Conservation (phyloP, 129 eudicot genomes). For the Saposhnikovia divaricata region DNA sequence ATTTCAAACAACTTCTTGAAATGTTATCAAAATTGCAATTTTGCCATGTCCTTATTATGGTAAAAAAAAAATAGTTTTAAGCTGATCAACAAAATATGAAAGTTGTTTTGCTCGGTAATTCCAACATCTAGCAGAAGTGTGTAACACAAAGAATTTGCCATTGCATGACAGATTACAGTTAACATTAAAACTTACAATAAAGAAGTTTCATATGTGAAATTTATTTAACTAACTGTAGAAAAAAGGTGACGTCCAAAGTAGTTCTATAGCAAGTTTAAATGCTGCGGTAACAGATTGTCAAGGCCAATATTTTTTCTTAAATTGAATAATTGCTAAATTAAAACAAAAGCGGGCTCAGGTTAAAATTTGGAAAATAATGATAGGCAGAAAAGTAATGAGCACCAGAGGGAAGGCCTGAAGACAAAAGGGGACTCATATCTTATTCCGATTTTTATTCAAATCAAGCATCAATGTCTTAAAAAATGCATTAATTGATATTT, state of each 20-base stretch:
- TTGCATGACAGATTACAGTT: background rate
- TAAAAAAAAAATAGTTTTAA: background rate
- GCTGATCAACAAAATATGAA: background rate
- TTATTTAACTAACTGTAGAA: background rate
- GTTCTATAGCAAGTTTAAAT: background rate
- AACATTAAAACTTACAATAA: background rate
- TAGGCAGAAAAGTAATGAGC: too few relatives aligned
- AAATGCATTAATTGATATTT: background rate
- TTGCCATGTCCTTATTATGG: background rate
- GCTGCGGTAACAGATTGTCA: background rate
- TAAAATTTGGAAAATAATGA: background rate
- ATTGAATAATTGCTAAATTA: background rate
- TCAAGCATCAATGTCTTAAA: background rate
- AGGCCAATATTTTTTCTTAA: too few relatives aligned
- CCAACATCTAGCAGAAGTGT: background rate
- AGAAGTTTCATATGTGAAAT: background rate
- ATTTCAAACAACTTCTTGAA: background rate
- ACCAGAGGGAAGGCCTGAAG: background rate
- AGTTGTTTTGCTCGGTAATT: background rate
- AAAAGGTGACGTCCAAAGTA: background rate
- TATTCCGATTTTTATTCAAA: too few relatives aligned
- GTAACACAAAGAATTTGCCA: background rate
- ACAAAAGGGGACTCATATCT: background rate
- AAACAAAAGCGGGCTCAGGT: background rate
- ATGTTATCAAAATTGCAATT: background rate